Percentiles rank a stretch among this genome's conserved stretches.
phyloP scores from a whole-genome alignment of 306 rosid species.

The Cucurbita argyrosperma region DNA sequence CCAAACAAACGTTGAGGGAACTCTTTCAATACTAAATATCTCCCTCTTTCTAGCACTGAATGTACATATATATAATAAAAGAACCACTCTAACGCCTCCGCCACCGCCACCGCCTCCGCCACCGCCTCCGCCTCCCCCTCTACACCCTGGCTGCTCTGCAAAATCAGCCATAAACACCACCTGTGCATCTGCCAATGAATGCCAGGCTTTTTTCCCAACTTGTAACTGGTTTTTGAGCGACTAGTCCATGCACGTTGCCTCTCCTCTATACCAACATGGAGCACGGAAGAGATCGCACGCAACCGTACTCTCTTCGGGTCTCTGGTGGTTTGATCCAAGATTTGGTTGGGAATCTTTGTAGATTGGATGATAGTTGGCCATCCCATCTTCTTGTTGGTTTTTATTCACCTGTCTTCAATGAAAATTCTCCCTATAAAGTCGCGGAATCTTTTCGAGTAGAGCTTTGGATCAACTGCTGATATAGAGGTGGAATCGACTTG shows the following conservation, averaged over 20 bases:
- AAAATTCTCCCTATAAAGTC: constrained; percentile 81
- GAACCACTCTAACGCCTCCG: not conserved
- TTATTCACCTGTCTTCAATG: constrained; percentile 51
- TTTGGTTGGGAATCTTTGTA: not conserved
- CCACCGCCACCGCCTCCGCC: no score
- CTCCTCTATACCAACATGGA: not conserved
- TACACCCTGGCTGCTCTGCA: constrained; percentile 2
- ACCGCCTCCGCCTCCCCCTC: not conserved
- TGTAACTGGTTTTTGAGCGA: not conserved
- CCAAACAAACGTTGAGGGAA: not conserved
- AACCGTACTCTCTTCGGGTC: not conserved
- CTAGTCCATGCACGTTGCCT: not conserved
- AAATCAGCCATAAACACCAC: constrained; percentile 1
- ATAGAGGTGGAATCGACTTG: constrained; percentile 78
- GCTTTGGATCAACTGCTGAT: constrained; percentile 97
- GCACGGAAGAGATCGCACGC: not conserved
- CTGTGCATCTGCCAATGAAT: not conserved
- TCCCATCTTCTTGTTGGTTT: not conserved
- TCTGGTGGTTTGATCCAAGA: not conserved
- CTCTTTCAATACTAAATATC: not conserved
- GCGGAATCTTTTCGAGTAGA: constrained; percentile 78
- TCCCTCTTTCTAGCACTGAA: constrained; percentile 3
- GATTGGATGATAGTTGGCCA: not conserved
- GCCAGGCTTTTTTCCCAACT: not conserved
- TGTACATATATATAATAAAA: not conserved